Conservation (phyloP, 768 basidiomycete species). For the Cystobasidium tubakii region DNA sequence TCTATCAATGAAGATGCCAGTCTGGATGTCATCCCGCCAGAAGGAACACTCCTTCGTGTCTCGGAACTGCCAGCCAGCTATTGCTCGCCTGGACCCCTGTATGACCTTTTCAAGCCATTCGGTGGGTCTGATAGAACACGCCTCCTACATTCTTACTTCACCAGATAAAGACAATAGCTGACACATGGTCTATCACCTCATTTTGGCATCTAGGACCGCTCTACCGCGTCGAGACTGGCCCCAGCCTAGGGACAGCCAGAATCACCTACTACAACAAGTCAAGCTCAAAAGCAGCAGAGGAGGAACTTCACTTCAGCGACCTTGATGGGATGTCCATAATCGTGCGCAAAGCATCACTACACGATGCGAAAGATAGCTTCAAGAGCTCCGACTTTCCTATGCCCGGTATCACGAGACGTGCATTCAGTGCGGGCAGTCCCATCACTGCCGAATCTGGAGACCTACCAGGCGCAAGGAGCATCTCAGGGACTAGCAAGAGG, state of each 20-base stretch:
- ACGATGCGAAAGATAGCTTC: constrained; percentile 25
- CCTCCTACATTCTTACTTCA: neutral
- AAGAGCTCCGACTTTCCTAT: neutral
- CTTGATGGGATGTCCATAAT: constrained; percentile 37
- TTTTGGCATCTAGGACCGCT: constrained; percentile 1
- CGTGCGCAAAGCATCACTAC: constrained; percentile 3
- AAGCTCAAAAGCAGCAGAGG: constrained; percentile 24
- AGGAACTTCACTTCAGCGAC: constrained; percentile 38
- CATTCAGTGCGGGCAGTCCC: neutral
- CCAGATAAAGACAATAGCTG: too few relatives aligned
- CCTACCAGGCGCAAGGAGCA: neutral
- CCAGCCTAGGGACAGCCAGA: constrained; percentile 68
- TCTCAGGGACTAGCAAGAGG: neutral
- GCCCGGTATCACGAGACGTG: neutral
- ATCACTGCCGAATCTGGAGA: too few relatives aligned
- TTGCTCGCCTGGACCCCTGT: constrained; percentile 63
- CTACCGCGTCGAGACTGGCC: constrained; percentile 9
- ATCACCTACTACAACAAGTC: constrained; percentile 57
- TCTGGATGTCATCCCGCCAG: constrained; percentile 67
- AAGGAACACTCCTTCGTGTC: constrained; percentile 70
- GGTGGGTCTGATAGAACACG: constrained; percentile 62
- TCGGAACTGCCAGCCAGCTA: constrained; percentile 71
- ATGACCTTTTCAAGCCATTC: constrained; percentile 75
- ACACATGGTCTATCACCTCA: too few relatives aligned
- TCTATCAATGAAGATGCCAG: constrained; percentile 67